Evolutionary conservation across 1,284 basidiomycete genomes (phyloP), one percentile per base, ranked within the genome.

Genomic region (Flammula alnicola): DNA sequence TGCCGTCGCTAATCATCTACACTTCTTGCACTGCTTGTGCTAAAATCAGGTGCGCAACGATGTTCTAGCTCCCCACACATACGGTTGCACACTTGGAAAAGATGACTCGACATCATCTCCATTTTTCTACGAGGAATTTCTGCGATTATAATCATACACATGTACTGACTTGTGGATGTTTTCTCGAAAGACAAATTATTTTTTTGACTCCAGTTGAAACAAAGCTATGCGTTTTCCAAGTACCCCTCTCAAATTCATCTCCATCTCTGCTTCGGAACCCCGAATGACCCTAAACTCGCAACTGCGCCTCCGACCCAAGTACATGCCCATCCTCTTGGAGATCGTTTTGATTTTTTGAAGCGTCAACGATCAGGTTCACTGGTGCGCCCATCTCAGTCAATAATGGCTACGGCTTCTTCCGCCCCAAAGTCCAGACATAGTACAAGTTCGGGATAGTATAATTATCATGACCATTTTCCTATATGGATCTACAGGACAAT

Each of bases 1-100:
- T 38, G 42, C 56, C 56, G 60, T 56, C 39, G 42, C 33, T 44
- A 38, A 47, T 52, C 44, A 38, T 37, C 42, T 7, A 27, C 36
- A 22, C 11, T 19, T 37, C 33, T 44, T 43, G 38, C 47, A 41
- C 27, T 38, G 47, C 47, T 38, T 44, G 27, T 12, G 23, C 31
- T 12, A 25, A 44, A 30, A 25, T 16, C 19, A n/a, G 12, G n/a
- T 14, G n/a, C n/a, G 12, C 23, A 8, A 26, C 23, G 8, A 25
- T 40, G n/a, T 40, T 17, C 17, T 23, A 17, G 22, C 5, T n/a
- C 8, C 10, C 14, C 19, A 25, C 23, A 39, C 37, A 26, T 39
- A 31, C 35, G 17, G 14, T 38, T 37, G 30, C 37, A 19, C 40
- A 33, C 42, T 41, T 41, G 29, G 16, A 45, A 32, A 39, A 31